Base-by-base conservation (phyloP, 441 rosid species). In the Raphanus hybrid region DNA sequence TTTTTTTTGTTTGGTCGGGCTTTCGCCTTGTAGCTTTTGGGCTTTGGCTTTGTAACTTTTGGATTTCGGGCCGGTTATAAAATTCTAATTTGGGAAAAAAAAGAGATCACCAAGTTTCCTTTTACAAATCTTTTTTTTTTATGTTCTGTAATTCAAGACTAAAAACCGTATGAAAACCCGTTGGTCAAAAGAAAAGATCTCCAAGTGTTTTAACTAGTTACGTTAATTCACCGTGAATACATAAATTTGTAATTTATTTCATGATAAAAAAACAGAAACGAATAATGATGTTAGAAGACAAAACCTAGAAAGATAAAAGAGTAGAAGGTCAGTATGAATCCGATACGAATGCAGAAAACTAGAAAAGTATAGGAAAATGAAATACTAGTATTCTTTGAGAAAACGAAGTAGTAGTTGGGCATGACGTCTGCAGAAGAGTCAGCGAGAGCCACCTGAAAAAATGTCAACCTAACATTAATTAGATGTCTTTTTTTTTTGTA, bases 381-480 rank as follows among this genome's bases (percentile, higher is more conserved):
- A 48, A 48, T 48, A 48, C 54, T 48, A 48, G 54, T 48, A 3
- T 12, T n/a, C 16, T 4, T 48, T 12, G 8, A 8, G 4, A 10
- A n/a, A 52, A 11, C 15, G 4, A 27, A 79, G 71, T 66, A 58
- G 37, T 82, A 85, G 76, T 79, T 77, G 71, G 83, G 83, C 75
- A 74, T 70, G 90, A 85, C 81, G 81, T 79, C 79, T 73, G 81
- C 77, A 64, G 66, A 60, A 68, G 71, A 68, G 81, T 84, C 84
- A 85, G 84, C 89, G 83, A 74, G 82, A 79, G 78, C 67, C 75
- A 64, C 80, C 45, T 69, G 82, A 86, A 86, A 88, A 77, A 78
- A 74, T 84, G 92, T 90, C 97, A 91, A 90, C 92, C 85, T 77
- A 84, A 59, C 71, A 78, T 82, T 57, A 73, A 84, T 86, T 75